Percentiles rank a stretch among this genome's conserved stretches.
Conservation (phyloP, 176 grass and related monocot species). For the Themeda triandra region DNA sequence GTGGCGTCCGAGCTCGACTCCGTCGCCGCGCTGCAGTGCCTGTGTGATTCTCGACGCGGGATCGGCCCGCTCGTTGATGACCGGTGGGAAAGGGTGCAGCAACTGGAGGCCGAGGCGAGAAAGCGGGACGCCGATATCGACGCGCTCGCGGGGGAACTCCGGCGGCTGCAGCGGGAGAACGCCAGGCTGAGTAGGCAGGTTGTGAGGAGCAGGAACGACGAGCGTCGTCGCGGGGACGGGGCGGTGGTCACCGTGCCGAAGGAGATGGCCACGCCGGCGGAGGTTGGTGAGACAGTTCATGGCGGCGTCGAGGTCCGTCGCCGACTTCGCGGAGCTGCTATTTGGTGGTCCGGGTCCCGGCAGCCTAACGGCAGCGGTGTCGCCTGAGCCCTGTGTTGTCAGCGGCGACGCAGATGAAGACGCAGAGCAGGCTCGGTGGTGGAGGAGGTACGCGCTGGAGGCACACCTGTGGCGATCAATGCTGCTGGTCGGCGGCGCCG, state of each 20-base stretch:
- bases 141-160: not conserved
- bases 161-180: not conserved
- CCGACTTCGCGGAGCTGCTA: not conserved
- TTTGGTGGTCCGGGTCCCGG: not conserved
- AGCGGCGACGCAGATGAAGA: not conserved
- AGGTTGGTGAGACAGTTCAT: not conserved
- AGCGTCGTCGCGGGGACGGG: not conserved
- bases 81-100: slow-evolving; percentile 5
- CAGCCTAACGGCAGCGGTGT: not conserved
- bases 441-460: not conserved
- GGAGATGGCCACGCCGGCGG: not conserved
- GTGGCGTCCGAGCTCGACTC: slow-evolving; percentile 15
- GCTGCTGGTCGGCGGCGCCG: not conserved
- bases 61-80: not conserved
- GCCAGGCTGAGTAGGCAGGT: not conserved
- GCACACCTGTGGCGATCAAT: not conserved
- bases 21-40: not conserved
- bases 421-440: not conserved
- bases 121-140: not conserved
- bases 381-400: not conserved
- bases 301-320: not conserved
- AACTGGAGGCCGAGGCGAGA: not conserved
- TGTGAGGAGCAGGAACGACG: not conserved
- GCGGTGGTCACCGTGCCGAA: not conserved
- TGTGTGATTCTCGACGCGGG: not conserved